Evolutionary conservation across 2,329 filamentous ascomycete species (phyloP), one percentile per base, ranked within the genome.

Genomic region (Clonostachys sp.): DNA sequence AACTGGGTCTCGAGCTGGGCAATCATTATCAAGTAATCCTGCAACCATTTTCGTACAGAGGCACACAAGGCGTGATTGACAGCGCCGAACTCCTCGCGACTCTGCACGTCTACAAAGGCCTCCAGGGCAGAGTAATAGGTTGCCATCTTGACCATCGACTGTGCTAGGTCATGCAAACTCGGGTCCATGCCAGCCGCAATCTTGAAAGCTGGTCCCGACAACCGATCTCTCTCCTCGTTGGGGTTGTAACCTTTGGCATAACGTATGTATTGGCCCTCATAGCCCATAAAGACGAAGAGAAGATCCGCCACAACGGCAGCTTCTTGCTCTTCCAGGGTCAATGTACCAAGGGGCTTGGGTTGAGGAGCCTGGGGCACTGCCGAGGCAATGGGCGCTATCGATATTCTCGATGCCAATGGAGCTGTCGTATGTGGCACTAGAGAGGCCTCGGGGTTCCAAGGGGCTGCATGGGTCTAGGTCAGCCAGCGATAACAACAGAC

Each of bases 31-130:
- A 97, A 75, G 62, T 97, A 99, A 64, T 99, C 94, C 50, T 96
- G 94, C 30, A 99, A 71, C 41, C 95, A 77, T 61, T 89, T 95
- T 51, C 94, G 83, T 58, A 99, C 90, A 8, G 92, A 88, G n/a
- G 94, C 92, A 65, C 94, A 97, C 34, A 99, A 74, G 1, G 94
- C 91, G 68, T 99, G 94, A 62, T 95, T 97, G 51, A 99, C 92
- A 17, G 89, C 86, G 9, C 94, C 94, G 66, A 92, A 96, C 61
- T 96, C 89, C 45, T 94, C 89, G 40, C 90, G 79, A 62, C 91
- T 96, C 63, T 96, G 90, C 2, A 96, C 88, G 60, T 99, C 92
- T 44, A 97, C 85, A 65, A 96, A 97, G 5, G 89, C 84, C 60
- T 96, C 90, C 36, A 97, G 77, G 1, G 94, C 91, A 42, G 84